Percentiles rank a stretch among this genome's conserved stretches.
Evolutionary conservation across 805 yeast genomes (phyloP).

Genomic region (Cyberlindnera lachancei): DNA sequence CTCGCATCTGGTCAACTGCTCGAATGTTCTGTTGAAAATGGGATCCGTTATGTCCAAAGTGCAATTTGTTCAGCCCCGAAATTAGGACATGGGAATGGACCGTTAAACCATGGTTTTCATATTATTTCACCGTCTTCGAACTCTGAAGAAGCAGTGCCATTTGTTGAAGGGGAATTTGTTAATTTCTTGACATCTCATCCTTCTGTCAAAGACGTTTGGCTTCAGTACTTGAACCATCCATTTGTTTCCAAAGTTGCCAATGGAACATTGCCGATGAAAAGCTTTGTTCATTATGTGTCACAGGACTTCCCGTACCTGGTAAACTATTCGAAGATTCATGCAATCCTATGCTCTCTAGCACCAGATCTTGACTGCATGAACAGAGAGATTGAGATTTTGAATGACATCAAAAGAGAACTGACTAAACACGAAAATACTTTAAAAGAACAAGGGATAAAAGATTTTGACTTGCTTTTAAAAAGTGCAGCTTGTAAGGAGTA

Average conservation of each 20-base stretch:
- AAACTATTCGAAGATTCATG: slow-evolving; percentile 62
- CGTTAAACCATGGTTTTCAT: slow-evolving; percentile 58
- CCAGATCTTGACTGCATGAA: slow-evolving; percentile 45
- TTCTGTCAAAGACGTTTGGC: slow-evolving; percentile 47
- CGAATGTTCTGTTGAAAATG: slow-evolving; percentile 41
- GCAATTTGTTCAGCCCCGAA: slow-evolving; percentile 44
- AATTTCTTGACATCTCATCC: slow-evolving; percentile 52
- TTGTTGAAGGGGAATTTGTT: slow-evolving; percentile 27
- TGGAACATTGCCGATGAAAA: slow-evolving; percentile 39
- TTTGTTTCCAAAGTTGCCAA: slow-evolving; percentile 50
- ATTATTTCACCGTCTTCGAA: slow-evolving; percentile 14
- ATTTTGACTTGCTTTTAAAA: slow-evolving; percentile 39
- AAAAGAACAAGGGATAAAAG: slow-evolving; percentile 30
- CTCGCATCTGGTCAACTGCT: slow-evolving; percentile 49
- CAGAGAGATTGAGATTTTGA: slow-evolving; percentile 42
- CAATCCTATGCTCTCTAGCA: slow-evolving; percentile 55
- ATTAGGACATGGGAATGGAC: slow-evolving; percentile 57
- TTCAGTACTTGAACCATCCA: slow-evolving; percentile 48
- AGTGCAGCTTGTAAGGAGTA: slow-evolving; percentile 54
- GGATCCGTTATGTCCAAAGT: slow-evolving; percentile 58
- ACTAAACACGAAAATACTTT: slow-evolving; percentile 47
- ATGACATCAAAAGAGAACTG: slow-evolving; percentile 48
- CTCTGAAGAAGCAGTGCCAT: slow-evolving; percentile 1
- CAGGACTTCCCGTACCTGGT: slow-evolving; percentile 65
- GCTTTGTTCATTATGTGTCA: slow-evolving; percentile 43